A percentile compares a stretch with the other conserved stretches of the same genome.
These are phyloP conservation scores for Carallia brachiata DNA, from an alignment of 345 rosid genomes.

Conservation along the genomic window DNA sequence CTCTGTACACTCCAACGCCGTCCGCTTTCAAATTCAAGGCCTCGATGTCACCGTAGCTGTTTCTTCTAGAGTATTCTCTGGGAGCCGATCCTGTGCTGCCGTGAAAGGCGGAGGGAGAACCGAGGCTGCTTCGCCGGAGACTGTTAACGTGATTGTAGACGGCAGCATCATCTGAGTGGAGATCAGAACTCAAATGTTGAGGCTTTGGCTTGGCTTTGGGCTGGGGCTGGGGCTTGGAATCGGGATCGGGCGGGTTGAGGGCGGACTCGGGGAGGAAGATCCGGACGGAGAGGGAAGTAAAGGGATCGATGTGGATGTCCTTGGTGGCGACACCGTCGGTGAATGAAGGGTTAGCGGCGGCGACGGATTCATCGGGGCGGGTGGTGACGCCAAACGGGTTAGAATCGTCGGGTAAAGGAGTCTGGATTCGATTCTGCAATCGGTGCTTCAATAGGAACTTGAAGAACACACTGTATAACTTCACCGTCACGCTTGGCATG, in stretches of 20 bases:
- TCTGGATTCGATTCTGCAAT: slow-evolving; percentile 40
- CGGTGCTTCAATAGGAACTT: slow-evolving; percentile 55
- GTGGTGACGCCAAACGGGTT: slow-evolving; percentile 51
- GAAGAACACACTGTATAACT: slow-evolving; percentile 60
- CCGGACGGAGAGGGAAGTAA: slow-evolving; percentile 58
- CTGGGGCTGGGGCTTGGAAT: slow-evolving; percentile 22
- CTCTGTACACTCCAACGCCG: slow-evolving; percentile 48
- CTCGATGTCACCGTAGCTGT: slow-evolving; percentile 25
- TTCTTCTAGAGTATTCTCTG: slow-evolving; percentile 38
- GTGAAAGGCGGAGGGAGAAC: slow-evolving; percentile 11
- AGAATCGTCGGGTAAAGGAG: slow-evolving; percentile 22
- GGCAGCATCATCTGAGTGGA: background rate
- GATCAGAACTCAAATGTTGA: background rate
- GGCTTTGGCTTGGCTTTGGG: slow-evolving; percentile 3
- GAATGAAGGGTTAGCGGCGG: slow-evolving; percentile 55
- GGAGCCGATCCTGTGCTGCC: slow-evolving; percentile 2
- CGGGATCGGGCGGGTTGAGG: slow-evolving; percentile 46
- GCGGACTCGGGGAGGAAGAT: slow-evolving; percentile 60
- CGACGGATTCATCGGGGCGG: slow-evolving; percentile 50
- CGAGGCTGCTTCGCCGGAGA: slow-evolving; percentile 57
- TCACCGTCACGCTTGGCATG: slow-evolving; percentile 62
- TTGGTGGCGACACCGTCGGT: slow-evolving; percentile 64
- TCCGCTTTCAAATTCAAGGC: slow-evolving; percentile 39
- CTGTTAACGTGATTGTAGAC: background rate
- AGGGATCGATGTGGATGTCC: slow-evolving; percentile 68